Evolutionary conservation across 768 basidiomycete genomes (phyloP), one percentile per base, ranked within the genome.

Genomic region (Epithele typhae): DNA sequence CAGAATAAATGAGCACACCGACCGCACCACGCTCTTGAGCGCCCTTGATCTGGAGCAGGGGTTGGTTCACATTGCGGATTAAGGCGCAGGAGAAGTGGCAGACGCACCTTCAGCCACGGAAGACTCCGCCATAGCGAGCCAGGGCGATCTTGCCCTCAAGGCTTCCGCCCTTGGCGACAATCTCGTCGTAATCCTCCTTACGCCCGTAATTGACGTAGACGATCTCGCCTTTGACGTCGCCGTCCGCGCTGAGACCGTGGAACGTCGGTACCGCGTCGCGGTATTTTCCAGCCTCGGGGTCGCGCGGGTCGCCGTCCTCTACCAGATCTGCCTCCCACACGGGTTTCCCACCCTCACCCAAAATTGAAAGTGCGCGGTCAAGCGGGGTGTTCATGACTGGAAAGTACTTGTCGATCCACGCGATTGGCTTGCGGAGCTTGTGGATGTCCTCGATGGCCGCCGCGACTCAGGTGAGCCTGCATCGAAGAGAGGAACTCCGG

Each of bases 321-420:
- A 76, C 72, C 4, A 96, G 67, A 53, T 87, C 78, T 18, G 92
- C 92, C 36, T 68, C 71, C 86, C 89, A 89, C 8, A 72, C 61
- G n/a, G 71, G 59, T 18, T 87, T 83, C 2, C 81, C 82, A 30
- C 78, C 69, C 15, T 72, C 70, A 19, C 71, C 76, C 36, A 89
- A 64, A 18, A 93, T 79, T 36, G 82, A 75, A 9, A 94, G 68
- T 46, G 75, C 76, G 43, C 81, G 78, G 43, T 84, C 77, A 5
- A 84, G 69, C 3, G 89, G 81, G 0, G 79, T 85, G 64, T 95
- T 91, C 69, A 95, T 68, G 36, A 92, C 73, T 0, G 94, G 92
- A 64, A 87, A 95, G 64, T 98, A 96, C 37, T 77, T 74, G 55
- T 92, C 88, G 46, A 92, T 81, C 90, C 90, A 92, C 43, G 84